Evolutionary conservation across 768 basidiomycete genomes (phyloP).

Genomic region (Podaxis sp.): DNA sequence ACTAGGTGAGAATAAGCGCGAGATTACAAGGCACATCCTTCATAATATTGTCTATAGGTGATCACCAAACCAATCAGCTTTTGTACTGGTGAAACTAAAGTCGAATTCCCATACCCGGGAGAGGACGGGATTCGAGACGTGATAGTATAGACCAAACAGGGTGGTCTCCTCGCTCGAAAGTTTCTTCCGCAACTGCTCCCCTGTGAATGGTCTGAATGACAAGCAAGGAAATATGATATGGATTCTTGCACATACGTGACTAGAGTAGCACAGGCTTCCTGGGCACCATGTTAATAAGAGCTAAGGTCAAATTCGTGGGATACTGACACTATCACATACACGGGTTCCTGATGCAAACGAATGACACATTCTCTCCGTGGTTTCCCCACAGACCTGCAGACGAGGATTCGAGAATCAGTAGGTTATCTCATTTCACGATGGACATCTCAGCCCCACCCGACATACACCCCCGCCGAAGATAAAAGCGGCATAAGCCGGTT

Average conservation of each 20-base stretch:
- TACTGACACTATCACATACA: slow-evolving; percentile 35
- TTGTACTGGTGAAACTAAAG: neutral
- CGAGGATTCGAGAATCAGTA: neutral
- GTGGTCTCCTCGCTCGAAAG: neutral
- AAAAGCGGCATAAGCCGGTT: slow-evolving; percentile 60
- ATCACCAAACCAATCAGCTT: neutral
- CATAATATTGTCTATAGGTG: neutral
- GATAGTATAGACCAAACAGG: neutral
- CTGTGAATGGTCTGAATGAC: neutral
- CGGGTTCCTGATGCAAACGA: slow-evolving; percentile 47
- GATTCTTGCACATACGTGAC: neutral
- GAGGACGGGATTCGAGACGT: neutral
- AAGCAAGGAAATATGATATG: neutral
- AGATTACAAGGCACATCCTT: neutral
- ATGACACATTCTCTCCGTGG: slow-evolving; percentile 31
- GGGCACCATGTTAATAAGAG: neutral
- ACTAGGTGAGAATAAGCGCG: neutral
- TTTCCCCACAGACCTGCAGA: slow-evolving; percentile 33
- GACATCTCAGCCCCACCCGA: slow-evolving; percentile 34
- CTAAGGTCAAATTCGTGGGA: neutral
- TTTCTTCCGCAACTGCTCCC: neutral
- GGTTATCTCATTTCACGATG: neutral
- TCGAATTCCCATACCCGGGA: neutral
- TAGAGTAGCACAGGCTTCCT: neutral
- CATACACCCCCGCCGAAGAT: slow-evolving; percentile 57